Percentiles rank a stretch among this genome's conserved stretches.
Evolutionary conservation across 306 rosid genomes (phyloP).

Genomic region (Vigna nakashimae): DNA sequence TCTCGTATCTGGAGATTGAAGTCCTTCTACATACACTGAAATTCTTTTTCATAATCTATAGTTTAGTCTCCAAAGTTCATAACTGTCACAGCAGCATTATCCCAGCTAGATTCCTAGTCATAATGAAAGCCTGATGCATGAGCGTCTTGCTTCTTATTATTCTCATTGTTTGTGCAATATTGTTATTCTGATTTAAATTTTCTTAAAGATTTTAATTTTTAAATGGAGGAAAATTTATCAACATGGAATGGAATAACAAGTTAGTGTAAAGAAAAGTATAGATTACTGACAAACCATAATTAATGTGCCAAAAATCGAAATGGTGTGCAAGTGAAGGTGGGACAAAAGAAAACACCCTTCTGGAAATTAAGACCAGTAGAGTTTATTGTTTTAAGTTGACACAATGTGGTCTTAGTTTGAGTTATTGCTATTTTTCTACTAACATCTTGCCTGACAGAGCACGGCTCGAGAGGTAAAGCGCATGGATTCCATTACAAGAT

Average conservation of each 20-base stretch:
- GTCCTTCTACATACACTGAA: not conserved
- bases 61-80: not conserved
- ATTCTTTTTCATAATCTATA: not conserved
- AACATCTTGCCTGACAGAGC: slow-evolving; percentile 55
- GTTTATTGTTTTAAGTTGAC: slow-evolving; percentile 8
- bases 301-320: slow-evolving; percentile 15
- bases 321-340: slow-evolving; percentile 14
- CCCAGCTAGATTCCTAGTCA: not conserved
- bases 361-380: not conserved
- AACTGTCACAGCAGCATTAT: not conserved
- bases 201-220: not conserved
- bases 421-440: slow-evolving; percentile 1
- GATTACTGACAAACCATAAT: not conserved
- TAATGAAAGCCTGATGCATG: too few species aligned
- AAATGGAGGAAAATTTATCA: not conserved
- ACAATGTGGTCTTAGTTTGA: slow-evolving; percentile 20
- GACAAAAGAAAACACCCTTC: not conserved
- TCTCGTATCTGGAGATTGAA: not conserved
- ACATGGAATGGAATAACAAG: not conserved
- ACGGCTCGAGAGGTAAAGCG: slow-evolving; percentile 88
- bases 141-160: not conserved
- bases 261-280: slow-evolving; percentile 12
- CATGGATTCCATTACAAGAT: slow-evolving; percentile 82
- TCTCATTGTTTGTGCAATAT: not conserved
- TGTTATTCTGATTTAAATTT: not conserved